Percentiles rank a stretch among this genome's conserved stretches.
Evolutionary conservation across 192 early-diverging fungal genomes (phyloP).

Genomic region (Entomortierella chlamydospora): DNA sequence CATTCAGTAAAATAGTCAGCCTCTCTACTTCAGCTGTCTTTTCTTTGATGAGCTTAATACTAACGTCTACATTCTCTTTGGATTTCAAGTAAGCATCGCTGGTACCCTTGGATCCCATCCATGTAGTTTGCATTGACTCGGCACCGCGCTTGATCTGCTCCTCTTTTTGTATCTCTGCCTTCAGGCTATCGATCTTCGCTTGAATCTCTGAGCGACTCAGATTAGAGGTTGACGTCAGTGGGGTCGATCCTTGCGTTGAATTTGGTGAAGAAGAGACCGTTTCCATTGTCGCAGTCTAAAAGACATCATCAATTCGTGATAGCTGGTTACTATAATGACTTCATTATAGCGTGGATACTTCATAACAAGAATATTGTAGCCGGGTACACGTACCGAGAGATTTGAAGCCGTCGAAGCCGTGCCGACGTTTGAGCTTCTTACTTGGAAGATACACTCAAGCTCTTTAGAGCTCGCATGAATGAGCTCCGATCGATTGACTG

Average conservation of each 20-base stretch:
- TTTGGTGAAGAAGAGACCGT: constrained; percentile 23
- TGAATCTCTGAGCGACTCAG: constrained; percentile 26
- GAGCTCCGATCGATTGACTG: constrained; percentile 46
- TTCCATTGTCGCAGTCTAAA: constrained; percentile 35
- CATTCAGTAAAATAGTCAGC: constrained; percentile 1
- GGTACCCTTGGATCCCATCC: constrained; percentile 40
- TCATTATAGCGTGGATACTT: too few relatives aligned
- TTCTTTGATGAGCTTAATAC: constrained; percentile 44
- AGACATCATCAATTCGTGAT: not conserved
- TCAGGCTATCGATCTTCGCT: constrained; percentile 26
- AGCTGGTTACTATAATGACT: too few relatives aligned
- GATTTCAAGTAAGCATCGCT: constrained; percentile 46
- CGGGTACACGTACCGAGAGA: constrained; percentile 44
- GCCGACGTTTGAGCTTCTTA: constrained; percentile 49
- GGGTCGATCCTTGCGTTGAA: not conserved
- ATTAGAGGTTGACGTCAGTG: not conserved
- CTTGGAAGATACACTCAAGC: constrained; percentile 51
- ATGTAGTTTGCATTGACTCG: constrained; percentile 47
- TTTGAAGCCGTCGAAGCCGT: constrained; percentile 23
- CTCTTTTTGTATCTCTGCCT: constrained; percentile 45
- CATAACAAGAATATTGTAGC: too few relatives aligned
- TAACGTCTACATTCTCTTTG: constrained; percentile 41
- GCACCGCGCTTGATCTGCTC: constrained; percentile 54
- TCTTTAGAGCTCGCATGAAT: constrained; percentile 49
- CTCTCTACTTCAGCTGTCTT: constrained; percentile 35